Conservation (phyloP, 345 rosid species). For the Zanthoxylum bungeanum region DNA sequence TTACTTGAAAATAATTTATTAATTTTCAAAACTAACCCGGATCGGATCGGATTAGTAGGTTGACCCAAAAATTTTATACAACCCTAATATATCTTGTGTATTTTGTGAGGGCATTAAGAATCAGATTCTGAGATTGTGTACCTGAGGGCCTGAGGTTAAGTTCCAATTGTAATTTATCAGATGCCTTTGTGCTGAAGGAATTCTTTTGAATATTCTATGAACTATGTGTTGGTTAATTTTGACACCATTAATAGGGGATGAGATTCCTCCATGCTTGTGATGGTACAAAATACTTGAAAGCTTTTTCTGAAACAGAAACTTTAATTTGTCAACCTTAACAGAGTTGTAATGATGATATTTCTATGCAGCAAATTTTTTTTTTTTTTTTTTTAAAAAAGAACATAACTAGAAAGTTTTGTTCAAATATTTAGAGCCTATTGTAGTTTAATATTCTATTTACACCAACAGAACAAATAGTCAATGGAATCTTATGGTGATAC, state of each 20-base stretch:
- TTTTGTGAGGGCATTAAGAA: not conserved
- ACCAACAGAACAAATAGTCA: too few relatives aligned
- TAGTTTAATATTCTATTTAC: too few relatives aligned
- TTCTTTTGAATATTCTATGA: not conserved
- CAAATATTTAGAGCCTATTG: not conserved
- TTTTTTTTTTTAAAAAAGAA: too few relatives aligned
- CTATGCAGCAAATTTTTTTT: not conserved
- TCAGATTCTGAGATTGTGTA: not conserved
- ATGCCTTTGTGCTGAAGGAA: not conserved
- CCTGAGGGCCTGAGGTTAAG: not conserved
- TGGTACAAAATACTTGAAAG: not conserved
- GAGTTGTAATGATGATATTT: too few relatives aligned
- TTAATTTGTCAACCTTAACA: not conserved
- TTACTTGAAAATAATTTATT: too few relatives aligned
- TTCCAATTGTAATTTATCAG: not conserved
- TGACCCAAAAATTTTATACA: too few relatives aligned
- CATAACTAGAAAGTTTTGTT: not conserved
- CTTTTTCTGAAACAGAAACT: not conserved
- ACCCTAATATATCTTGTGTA: not conserved
- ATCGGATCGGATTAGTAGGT: too few relatives aligned
- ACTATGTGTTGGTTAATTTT: slow-evolving; percentile 2
- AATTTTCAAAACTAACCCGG: too few relatives aligned
- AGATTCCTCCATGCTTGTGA: not conserved
- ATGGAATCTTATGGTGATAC: too few relatives aligned
- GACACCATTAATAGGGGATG: not conserved